A percentile compares a stretch with the other conserved stretches of the same genome.
Conservation (phyloP, 1,284 basidiomycete genomes). For the Puccinia coronata region DNA sequence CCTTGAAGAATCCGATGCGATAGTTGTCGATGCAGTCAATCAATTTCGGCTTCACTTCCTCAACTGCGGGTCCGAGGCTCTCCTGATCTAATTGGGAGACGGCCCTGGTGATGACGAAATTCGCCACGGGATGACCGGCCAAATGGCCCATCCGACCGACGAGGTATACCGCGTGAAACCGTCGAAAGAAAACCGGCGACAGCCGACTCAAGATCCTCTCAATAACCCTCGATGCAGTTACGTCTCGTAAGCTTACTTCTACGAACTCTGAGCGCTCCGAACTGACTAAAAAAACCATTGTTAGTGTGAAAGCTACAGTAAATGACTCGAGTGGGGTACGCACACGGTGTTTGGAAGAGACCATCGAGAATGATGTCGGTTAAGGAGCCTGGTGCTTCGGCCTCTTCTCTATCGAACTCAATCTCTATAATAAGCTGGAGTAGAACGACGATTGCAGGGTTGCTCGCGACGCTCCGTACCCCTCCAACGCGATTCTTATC, state of each 20-base stretch:
- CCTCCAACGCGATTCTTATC: background rate
- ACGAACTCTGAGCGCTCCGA: conserved; percentile 69
- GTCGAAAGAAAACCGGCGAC: conserved; percentile 67
- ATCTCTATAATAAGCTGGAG: conserved; percentile 71
- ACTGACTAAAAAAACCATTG: conserved; percentile 48
- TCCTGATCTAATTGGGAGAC: conserved; percentile 66
- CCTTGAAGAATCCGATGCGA: conserved; percentile 69
- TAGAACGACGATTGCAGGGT: conserved; percentile 21
- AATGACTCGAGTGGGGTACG: conserved; percentile 55
- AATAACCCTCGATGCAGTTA: conserved; percentile 80
- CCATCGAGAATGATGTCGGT: conserved; percentile 80
- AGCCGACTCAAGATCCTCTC: conserved; percentile 72
- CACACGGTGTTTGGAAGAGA: conserved; percentile 70
- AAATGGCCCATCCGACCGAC: conserved; percentile 69
- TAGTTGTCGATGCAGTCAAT: conserved; percentile 65
- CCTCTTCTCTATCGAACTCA: conserved; percentile 69
- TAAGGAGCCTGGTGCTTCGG: conserved; percentile 69
- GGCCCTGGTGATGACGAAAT: conserved; percentile 82
- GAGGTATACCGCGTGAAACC: conserved; percentile 78
- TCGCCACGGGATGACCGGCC: conserved; percentile 79
- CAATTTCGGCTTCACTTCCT: conserved; percentile 66
- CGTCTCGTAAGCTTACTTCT: conserved; percentile 74
- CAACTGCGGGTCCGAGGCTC: conserved; percentile 67
- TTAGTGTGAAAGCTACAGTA: background rate
- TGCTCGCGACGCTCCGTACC: conserved; percentile 22